phyloP scores from a whole-genome alignment of 2,329 filamentous ascomycete species.

The Fulvia fulva region DNA sequence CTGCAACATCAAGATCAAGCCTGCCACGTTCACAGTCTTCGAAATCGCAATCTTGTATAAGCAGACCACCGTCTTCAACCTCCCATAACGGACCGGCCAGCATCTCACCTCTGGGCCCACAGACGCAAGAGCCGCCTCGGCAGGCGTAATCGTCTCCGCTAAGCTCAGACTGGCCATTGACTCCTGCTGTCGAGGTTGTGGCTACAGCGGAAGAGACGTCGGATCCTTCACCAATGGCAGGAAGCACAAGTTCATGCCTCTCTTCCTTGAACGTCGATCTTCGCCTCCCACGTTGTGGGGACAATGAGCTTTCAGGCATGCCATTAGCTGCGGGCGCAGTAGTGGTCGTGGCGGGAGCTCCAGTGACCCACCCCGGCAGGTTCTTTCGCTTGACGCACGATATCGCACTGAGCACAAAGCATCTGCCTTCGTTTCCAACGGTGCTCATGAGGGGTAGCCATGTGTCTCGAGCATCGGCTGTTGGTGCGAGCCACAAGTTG shows the following conservation, averaged over 20 bases:
- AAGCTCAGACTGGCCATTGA: slow-evolving; percentile 6
- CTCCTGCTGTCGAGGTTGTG: slow-evolving; percentile 4
- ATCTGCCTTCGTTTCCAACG: slow-evolving; percentile 73
- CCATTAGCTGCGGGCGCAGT: not conserved
- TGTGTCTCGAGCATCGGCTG: slow-evolving; percentile 76
- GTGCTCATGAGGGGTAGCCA: slow-evolving; percentile 84
- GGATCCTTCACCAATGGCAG: slow-evolving; percentile 23
- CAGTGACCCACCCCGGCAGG: slow-evolving; percentile 55
- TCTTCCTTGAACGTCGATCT: slow-evolving; percentile 46
- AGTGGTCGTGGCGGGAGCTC: slow-evolving; percentile 6
- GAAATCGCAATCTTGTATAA: slow-evolving; percentile 74
- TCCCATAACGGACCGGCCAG: slow-evolving; percentile 82
- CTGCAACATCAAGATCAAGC: slow-evolving; percentile 77
- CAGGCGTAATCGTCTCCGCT: slow-evolving; percentile 54
- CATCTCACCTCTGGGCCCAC: slow-evolving; percentile 75
- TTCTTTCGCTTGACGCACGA: slow-evolving; percentile 66
- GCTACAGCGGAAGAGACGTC: slow-evolving; percentile 5
- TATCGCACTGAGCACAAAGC: slow-evolving; percentile 81
- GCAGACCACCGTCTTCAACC: slow-evolving; percentile 60
- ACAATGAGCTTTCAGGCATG: slow-evolving; percentile 6
- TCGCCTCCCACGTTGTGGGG: slow-evolving; percentile 28
- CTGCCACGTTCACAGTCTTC: slow-evolving; percentile 80
- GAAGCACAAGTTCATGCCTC: slow-evolving; percentile 53
- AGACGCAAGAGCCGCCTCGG: slow-evolving; percentile 76
- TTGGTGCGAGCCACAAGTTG: slow-evolving; percentile 86